Evolutionary conservation across 306 rosid genomes (phyloP).

Genomic region (Erythrophleum fordii): DNA sequence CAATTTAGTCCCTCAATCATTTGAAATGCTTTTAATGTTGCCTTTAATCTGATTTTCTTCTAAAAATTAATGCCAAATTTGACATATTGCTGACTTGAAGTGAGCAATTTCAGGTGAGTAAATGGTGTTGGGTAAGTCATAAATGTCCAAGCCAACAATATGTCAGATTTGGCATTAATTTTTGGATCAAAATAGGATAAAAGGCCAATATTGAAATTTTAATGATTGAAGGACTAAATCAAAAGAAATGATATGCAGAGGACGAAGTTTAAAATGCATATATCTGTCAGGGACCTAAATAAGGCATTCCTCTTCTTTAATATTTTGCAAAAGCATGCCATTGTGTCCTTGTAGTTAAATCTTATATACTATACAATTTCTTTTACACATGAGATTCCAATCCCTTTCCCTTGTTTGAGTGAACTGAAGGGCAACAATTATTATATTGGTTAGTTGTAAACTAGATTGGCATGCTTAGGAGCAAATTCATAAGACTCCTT

Average conservation of each 20-base stretch:
- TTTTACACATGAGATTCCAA: background rate
- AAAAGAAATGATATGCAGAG: background rate
- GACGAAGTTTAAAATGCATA: background rate
- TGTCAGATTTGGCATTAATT: background rate
- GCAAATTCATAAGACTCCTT: background rate
- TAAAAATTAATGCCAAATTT: background rate
- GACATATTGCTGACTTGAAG: background rate
- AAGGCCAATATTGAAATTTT: background rate
- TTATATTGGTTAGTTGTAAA: background rate
- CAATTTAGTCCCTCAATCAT: background rate
- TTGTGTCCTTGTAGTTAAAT: background rate
- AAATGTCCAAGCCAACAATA: background rate
- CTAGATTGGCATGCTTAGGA: background rate
- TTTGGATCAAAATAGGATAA: background rate
- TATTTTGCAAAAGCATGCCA: background rate
- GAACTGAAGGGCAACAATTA: conserved; percentile 2
- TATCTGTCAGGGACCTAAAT: background rate
- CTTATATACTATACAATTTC: background rate
- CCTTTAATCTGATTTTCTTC: background rate
- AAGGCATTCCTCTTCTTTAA: background rate
- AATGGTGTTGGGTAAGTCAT: background rate
- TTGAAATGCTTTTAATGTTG: background rate
- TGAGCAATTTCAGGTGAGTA: background rate
- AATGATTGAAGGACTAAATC: background rate
- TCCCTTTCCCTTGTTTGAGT: conserved; percentile 10